Base-by-base conservation (phyloP, 768 basidiomycete genomes). In the Paxillus ammoniavirescens region DNA sequence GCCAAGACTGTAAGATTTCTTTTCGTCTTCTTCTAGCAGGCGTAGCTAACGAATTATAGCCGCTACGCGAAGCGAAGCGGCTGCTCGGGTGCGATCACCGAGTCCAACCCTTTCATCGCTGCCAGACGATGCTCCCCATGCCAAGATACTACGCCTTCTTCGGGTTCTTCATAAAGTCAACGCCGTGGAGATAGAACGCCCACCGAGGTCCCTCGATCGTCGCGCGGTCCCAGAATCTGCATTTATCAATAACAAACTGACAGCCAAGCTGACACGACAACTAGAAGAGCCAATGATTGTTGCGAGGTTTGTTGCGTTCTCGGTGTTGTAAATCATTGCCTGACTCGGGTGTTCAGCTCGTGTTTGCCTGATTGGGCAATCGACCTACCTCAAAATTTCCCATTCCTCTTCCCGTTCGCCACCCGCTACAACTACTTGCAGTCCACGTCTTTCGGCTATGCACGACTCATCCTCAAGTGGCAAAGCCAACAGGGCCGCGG, bases 211-310 rank as follows among this genome's bases (percentile, higher is more conserved):
- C 42, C 70, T 73, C 14, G 78, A 82, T 52, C 82, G 77, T 53
- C 78, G 82, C 38, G 78, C 77, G 55, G 75, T 97, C 15, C 75
- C 86, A 2, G 92, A 94, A 58, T 82, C 91, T 0, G 82, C 91
- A 0, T 99, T 99, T 67, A 83, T 98, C 57, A 99, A 98, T 69
- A 98, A 97, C 75, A 99, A 99, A 71, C 75, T 99, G 26, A 93
- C 93, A 2, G 97, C 97, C 9, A 99, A 99, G 71, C 80, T 99
- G n/a, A 93, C 93, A 12, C 82, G 97, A 35, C 97, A 98, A 67
- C 70, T 99, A 41, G 97, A 99, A 63, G 97, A 99, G 66, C 92
- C 93, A 0, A 97, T 98, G 93, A 97, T 99, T 58, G 94, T 99
- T 42, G 97, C 96, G 1, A 95, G 93, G 93, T 93, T 61, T 57